These are phyloP conservation scores for Rhodocollybia butyracea DNA, from an alignment of 768 basidiomycete genomes.

Conservation along the genomic window DNA sequence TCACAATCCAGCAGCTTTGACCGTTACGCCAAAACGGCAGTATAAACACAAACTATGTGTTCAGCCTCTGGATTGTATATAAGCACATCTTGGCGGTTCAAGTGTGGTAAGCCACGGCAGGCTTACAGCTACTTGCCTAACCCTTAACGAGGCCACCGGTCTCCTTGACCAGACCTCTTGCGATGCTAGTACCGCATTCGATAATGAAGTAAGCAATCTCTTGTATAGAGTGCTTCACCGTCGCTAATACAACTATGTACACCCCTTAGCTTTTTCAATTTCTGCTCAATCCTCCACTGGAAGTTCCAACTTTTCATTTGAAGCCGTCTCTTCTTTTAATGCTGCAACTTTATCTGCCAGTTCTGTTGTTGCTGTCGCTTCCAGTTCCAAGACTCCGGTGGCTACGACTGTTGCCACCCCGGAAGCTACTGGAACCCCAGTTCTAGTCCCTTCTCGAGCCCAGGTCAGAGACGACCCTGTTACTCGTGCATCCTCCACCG, in stretches of 20 bases:
- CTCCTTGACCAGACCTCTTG: constrained; percentile 18
- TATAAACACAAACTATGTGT: too few relatives aligned
- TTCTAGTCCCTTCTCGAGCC: constrained; percentile 15
- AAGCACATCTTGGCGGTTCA: too few relatives aligned
- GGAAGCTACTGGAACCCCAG: constrained; percentile 2
- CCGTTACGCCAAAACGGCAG: too few relatives aligned
- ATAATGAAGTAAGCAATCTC: constrained; percentile 9
- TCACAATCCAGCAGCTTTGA: too few relatives aligned
- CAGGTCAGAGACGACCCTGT: constrained; percentile 19
- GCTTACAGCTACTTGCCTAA: constrained; percentile 16
- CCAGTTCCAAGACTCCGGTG: neutral
- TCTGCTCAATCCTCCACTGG: constrained; percentile 6
- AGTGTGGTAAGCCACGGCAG: too few relatives aligned
- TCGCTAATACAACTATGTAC: neutral
- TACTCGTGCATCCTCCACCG: constrained; percentile 18
- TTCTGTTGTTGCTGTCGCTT: neutral
- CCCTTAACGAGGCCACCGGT: constrained; percentile 12
- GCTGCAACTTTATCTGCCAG: neutral
- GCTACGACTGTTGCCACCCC: neutral
- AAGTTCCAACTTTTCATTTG: neutral
- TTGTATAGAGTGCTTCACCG: neutral
- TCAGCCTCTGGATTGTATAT: too few relatives aligned
- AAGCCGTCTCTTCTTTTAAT: neutral
- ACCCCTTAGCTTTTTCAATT: constrained; percentile 16
- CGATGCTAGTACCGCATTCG: constrained; percentile 12